phyloP scores from a whole-genome alignment of 257 asterid species.

The Marsdenia floribunda region DNA sequence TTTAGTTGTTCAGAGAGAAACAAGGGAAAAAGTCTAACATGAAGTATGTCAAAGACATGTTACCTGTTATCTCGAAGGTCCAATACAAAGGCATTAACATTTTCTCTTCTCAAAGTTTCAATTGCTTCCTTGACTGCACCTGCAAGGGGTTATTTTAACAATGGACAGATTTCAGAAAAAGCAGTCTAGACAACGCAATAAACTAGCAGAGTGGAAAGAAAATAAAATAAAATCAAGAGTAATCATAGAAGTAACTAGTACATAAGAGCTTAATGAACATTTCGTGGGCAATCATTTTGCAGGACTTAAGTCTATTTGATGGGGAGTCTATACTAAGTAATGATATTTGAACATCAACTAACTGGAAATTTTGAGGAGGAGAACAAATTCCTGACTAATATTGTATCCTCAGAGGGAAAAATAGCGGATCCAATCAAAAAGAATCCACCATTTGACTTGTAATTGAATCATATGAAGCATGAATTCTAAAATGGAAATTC shows the following conservation, averaged over 20 bases:
- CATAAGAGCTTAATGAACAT: background rate
- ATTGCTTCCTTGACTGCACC: conserved; percentile 94
- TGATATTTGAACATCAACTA: background rate
- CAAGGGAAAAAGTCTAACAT: conserved; percentile 1
- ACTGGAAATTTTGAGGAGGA: background rate
- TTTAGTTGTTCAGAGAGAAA: conserved; percentile 25
- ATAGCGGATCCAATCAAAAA: background rate
- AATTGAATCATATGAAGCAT: background rate
- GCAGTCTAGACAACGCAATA: background rate
- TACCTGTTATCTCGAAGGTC: conserved; percentile 98
- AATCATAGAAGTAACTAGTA: background rate
- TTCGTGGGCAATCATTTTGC: background rate
- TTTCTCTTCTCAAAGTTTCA: conserved; percentile 65
- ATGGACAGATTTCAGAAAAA: background rate
- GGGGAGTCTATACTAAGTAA: background rate
- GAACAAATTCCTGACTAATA: background rate
- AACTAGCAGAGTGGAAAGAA: background rate
- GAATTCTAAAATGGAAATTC: background rate
- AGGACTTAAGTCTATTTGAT: background rate
- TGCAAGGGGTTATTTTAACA: conserved; percentile 19
- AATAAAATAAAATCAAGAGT: background rate
- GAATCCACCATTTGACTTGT: background rate
- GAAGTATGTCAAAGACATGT: conserved; percentile 27
- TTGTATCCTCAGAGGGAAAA: background rate
- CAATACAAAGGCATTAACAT: conserved; percentile 77